Evolutionary conservation across 768 basidiomycete genomes (phyloP).

Genomic region (Tylopilus cervinicoccineus): DNA sequence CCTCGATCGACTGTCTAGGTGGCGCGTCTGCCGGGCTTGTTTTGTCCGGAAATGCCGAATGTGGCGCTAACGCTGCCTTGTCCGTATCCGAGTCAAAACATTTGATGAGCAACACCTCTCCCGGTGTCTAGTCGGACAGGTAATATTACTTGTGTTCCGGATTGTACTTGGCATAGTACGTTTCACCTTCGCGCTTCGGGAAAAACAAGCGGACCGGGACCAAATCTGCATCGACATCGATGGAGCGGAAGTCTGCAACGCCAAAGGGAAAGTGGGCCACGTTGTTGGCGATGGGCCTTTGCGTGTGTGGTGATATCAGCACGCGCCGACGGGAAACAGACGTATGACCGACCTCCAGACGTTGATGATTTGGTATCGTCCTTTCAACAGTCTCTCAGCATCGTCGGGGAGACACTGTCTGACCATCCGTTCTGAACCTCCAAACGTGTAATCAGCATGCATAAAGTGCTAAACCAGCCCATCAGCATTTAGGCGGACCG

Average conservation of each 20-base stretch:
- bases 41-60: conserved; percentile 23
- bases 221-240: background rate
- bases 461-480: background rate
- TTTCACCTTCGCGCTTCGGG: conserved; percentile 22
- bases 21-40: background rate
- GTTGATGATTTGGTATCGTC: conserved; percentile 40
- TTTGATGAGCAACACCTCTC: conserved; percentile 38
- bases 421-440: background rate
- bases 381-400: conserved; percentile 37
- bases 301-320: background rate
- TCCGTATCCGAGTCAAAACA: conserved; percentile 39
- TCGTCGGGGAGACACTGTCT: conserved; percentile 33
- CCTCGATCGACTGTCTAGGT: conserved; percentile 1
- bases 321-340: background rate
- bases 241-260: background rate
- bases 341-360: conserved; percentile 33
- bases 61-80: conserved; percentile 35
- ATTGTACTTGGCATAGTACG: conserved; percentile 30
- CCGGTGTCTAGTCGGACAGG: conserved; percentile 33
- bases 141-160: conserved; percentile 36
- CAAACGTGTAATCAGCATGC: background rate
- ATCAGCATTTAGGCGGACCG: background rate
- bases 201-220: conserved; percentile 29
- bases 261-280: conserved; percentile 1
- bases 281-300: background rate